A percentile compares a stretch with the other conserved stretches of the same genome.
phyloP scores from a whole-genome alignment of 176 grass and related monocot genomes.

The Phyllostachys edulis region DNA sequence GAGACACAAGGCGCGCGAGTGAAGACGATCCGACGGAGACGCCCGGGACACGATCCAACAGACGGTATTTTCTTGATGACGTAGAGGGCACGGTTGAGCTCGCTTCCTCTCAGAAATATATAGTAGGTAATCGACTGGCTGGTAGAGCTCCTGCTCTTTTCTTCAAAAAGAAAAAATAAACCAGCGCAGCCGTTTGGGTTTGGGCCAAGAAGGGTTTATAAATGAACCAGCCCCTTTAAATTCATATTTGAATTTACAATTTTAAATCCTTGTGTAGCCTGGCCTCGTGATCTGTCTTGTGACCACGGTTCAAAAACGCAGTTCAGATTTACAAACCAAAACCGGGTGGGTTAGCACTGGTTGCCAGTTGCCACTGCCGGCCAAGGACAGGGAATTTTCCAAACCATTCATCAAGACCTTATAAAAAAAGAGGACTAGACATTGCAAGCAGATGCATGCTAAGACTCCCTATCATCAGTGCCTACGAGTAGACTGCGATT shows the following conservation, averaged over 20 bases:
- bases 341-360: background rate
- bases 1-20: no score
- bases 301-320: background rate
- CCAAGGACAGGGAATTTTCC: no score
- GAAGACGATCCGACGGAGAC: no score
- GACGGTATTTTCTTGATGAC: no score
- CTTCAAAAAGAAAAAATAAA: no score
- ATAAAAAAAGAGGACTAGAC: background rate
- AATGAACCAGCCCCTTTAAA: background rate
- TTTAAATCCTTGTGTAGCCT: background rate
- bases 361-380: no score
- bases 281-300: background rate
- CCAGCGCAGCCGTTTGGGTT: no score
- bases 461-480: constrained; percentile 3
- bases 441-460: background rate
- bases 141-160: no score
- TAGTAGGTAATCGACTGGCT: no score
- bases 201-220: background rate
- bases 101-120: no score
- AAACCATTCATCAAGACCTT: background rate
- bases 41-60: no score
- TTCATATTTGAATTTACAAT: background rate
- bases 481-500: constrained; percentile 8
- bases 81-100: no score
- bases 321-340: background rate